phyloP scores from a whole-genome alignment of 164 flowering plant species.

The Saururus chinensis region DNA sequence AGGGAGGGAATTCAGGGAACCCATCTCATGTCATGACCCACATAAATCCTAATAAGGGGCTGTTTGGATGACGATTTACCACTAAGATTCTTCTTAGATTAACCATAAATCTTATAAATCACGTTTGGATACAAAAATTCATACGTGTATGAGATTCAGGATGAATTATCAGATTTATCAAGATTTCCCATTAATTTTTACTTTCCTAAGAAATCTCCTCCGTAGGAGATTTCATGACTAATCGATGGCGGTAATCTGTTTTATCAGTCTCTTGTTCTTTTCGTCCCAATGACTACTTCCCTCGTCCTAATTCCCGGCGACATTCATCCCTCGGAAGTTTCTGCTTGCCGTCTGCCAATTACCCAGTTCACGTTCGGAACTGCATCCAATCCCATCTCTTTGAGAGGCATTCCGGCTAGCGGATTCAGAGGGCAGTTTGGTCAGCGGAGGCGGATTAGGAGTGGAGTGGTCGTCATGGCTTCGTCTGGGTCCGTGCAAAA shows the following conservation, averaged over 20 bases:
- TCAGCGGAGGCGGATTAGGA: constrained; percentile 8
- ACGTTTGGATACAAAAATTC: too few relatives aligned
- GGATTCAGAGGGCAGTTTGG: constrained; percentile 9
- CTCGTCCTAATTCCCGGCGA: constrained; percentile 2
- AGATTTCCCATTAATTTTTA: too few relatives aligned
- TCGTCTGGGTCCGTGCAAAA: constrained; percentile 36
- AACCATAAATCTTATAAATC: too few relatives aligned
- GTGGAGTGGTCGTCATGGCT: constrained; percentile 22
- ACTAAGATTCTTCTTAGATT: too few relatives aligned
- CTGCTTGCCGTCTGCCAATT: not conserved
- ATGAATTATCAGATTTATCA: too few relatives aligned
- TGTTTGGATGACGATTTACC: too few relatives aligned
- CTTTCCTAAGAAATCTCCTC: too few relatives aligned
- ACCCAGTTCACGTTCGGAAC: not conserved
- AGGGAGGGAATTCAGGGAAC: not conserved
- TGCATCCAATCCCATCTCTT: not conserved
- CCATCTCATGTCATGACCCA: not conserved
- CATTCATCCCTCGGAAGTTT: constrained; percentile 4
- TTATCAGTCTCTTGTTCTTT: too few relatives aligned
- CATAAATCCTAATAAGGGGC: not conserved
- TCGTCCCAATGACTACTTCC: constrained; percentile 2
- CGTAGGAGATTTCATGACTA: too few relatives aligned
- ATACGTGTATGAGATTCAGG: too few relatives aligned
- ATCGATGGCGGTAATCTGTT: too few relatives aligned
- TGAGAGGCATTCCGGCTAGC: not conserved